Conservation (phyloP, 2,329 filamentous ascomycete genomes). For the Eutypa lata region DNA sequence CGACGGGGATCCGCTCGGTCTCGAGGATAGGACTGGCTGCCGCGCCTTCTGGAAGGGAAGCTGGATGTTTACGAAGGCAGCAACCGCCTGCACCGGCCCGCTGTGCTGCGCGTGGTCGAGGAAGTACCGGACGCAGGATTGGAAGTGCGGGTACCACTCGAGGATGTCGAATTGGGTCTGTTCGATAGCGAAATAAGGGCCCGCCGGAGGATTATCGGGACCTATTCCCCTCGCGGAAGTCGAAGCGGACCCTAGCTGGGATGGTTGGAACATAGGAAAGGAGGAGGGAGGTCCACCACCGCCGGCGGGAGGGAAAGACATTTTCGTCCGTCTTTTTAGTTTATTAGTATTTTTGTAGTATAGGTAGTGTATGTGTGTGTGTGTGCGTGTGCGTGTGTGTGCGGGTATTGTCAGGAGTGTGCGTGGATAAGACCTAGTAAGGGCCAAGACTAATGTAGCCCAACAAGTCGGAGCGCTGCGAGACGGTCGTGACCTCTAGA, state of each 20-base stretch:
- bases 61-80: constrained; percentile 86
- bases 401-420: background rate
- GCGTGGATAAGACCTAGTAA: background rate
- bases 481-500: constrained; percentile 1
- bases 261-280: constrained; percentile 20
- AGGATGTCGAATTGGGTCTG: constrained; percentile 69
- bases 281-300: constrained; percentile 14
- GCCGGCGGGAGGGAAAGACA: constrained; percentile 23
- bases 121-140: constrained; percentile 88
- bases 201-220: constrained; percentile 16
- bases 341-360: constrained; percentile 1
- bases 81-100: constrained; percentile 78
- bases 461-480: background rate
- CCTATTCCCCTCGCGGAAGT: constrained; percentile 14
- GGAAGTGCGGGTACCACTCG: constrained; percentile 88
- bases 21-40: constrained; percentile 42
- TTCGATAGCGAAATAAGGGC: constrained; percentile 22
- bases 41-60: constrained; percentile 74
- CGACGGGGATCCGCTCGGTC: constrained; percentile 31
- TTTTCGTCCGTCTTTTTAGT: constrained; percentile 7
- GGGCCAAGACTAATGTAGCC: background rate
- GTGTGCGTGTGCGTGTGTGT: background rate
- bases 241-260: constrained; percentile 18
- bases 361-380: background rate
- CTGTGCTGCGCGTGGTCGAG: constrained; percentile 87